Evolutionary conservation across 306 rosid genomes (phyloP).

Genomic region (Canavalia ensiformis): DNA sequence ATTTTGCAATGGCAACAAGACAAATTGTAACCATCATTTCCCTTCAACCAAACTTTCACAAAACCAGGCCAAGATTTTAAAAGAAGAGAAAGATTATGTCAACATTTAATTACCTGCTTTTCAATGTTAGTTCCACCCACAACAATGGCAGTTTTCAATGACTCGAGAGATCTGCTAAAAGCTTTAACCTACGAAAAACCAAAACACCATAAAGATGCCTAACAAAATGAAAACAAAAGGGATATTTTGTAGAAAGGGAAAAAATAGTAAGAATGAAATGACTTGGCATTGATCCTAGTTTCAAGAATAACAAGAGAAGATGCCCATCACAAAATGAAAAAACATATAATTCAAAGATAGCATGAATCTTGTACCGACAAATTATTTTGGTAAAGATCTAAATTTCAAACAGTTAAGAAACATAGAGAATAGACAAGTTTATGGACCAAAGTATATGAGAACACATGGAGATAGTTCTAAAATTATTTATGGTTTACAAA

Average conservation of each 20-base stretch:
- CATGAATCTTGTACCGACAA: conserved; percentile 21
- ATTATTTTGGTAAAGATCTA: conserved; percentile 13
- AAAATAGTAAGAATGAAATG: conserved; percentile 12
- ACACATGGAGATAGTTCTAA: conserved; percentile 3
- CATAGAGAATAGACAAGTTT: neutral
- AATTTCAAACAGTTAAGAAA: conserved; percentile 10
- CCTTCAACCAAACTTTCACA: conserved; percentile 26
- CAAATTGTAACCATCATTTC: conserved; percentile 4
- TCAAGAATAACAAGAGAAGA: conserved; percentile 15
- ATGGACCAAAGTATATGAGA: conserved; percentile 2
- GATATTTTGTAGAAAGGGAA: neutral
- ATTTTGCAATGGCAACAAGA: conserved; percentile 2
- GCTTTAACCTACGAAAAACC: conserved; percentile 77
- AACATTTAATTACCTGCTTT: conserved; percentile 73
- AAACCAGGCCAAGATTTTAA: neutral
- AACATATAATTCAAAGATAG: conserved; percentile 23
- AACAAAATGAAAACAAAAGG: conserved; percentile 15
- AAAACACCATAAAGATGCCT: conserved; percentile 45
- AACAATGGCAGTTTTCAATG: conserved; percentile 82
- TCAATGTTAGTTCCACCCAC: conserved; percentile 89
- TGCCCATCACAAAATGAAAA: conserved; percentile 11
- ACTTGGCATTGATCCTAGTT: conserved; percentile 1
- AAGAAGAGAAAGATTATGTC: conserved; percentile 8
- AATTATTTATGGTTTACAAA: neutral
- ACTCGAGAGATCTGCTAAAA: conserved; percentile 78